phyloP scores from a whole-genome alignment of 2,329 filamentous ascomycete species.

The Botrytis squamosa region DNA sequence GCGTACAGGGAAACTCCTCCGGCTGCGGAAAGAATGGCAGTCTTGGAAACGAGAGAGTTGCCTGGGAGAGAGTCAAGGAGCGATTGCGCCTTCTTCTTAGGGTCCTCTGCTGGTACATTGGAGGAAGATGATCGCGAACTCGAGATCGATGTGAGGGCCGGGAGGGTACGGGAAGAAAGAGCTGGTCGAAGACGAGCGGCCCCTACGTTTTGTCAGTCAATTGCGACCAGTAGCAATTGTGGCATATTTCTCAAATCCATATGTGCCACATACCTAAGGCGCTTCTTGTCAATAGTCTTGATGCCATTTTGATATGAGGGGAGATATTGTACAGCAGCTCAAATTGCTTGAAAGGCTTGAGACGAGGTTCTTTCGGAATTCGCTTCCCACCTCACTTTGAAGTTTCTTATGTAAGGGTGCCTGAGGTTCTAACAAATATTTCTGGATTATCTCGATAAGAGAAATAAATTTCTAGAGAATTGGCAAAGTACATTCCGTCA shows the following conservation, averaged over 20 bases:
- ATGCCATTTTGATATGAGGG: constrained; percentile 83
- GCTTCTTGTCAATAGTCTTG: constrained; percentile 84
- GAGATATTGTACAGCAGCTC: constrained; percentile 49
- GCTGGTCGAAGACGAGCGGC: constrained; percentile 86
- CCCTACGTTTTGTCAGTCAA: constrained; percentile 51
- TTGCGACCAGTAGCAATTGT: constrained; percentile 31
- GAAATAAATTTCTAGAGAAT: constrained; percentile 14
- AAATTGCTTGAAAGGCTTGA: constrained; percentile 32
- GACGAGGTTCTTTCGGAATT: constrained; percentile 30
- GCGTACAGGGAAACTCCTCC: constrained; percentile 90
- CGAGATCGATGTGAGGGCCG: constrained; percentile 69
- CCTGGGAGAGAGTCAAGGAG: constrained; percentile 92
- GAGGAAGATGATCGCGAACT: constrained; percentile 67
- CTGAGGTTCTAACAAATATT: constrained; percentile 3
- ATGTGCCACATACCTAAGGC: constrained; percentile 77
- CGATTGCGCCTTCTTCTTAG: constrained; percentile 95
- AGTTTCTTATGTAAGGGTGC: constrained; percentile 12
- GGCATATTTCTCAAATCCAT: constrained; percentile 12
- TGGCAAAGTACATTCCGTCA: background rate
- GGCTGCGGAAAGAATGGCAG: constrained; percentile 90
- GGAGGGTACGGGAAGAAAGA: constrained; percentile 71
- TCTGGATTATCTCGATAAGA: constrained; percentile 20
- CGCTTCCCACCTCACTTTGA: constrained; percentile 27
- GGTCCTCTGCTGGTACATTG: constrained; percentile 79
- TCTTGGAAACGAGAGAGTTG: constrained; percentile 90